Percentiles rank a stretch among this genome's conserved stretches.
These are phyloP conservation scores for Penicillium glabrum DNA, from an alignment of 2,329 filamentous ascomycete genomes.

Conservation along the genomic window DNA sequence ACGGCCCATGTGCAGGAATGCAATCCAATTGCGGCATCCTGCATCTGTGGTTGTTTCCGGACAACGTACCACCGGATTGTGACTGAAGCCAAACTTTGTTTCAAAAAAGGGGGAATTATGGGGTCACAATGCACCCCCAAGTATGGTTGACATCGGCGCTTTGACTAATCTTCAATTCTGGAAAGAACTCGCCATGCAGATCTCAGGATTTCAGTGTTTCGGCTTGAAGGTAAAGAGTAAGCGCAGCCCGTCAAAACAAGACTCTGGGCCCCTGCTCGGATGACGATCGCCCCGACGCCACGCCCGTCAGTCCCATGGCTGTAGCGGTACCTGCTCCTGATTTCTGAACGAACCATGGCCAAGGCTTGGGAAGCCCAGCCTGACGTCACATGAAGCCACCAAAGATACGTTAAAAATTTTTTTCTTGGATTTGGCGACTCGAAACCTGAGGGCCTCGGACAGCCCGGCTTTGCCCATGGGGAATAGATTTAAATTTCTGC, in stretches of 20 bases:
- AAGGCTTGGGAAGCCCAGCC: neutral
- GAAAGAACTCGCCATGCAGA: slow-evolving; percentile 6
- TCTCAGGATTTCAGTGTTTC: neutral
- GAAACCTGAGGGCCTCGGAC: neutral
- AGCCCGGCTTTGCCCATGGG: neutral
- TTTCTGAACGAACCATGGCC: slow-evolving; percentile 9
- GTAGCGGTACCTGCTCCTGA: slow-evolving; percentile 15
- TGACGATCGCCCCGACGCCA: slow-evolving; percentile 23
- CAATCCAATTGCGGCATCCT: slow-evolving; percentile 1
- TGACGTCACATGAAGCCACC: slow-evolving; percentile 25
- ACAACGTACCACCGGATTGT: slow-evolving; percentile 7
- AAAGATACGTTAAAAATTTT: neutral
- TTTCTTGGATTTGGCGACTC: neutral
- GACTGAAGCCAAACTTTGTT: slow-evolving; percentile 14
- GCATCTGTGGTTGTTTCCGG: slow-evolving; percentile 18
- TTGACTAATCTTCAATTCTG: slow-evolving; percentile 16
- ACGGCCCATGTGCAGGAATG: slow-evolving; percentile 15
- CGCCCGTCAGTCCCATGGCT: slow-evolving; percentile 16
- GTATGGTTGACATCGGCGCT: slow-evolving; percentile 10
- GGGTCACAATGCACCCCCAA: neutral
- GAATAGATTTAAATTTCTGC: neutral
- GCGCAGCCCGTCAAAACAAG: slow-evolving; percentile 18
- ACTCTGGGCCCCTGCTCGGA: slow-evolving; percentile 15
- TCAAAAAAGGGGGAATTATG: neutral
- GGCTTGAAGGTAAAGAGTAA: slow-evolving; percentile 7